Base-by-base conservation (phyloP, 768 basidiomycete genomes). In the Termitomyces heimii region DNA sequence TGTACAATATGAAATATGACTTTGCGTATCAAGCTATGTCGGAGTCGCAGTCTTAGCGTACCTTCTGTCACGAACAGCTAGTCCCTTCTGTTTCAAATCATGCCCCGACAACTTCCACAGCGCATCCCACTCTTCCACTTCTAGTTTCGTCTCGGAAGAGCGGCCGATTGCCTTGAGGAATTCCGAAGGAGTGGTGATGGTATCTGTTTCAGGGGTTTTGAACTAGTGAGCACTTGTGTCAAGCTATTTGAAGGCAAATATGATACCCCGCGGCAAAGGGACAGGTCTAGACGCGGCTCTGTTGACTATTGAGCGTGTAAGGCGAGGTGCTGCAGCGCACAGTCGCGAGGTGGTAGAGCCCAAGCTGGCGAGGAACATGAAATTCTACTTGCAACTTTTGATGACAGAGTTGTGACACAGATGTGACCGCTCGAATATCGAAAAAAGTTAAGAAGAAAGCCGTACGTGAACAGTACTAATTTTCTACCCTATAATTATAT, bases 81-180 rank as follows among this genome's bases (percentile, higher is more conserved):
- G 55, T 4, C 89, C 90, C 43, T 82, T 81, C 67, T 83, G 77
- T 70, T 81, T 85, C 71, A 94, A 66, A 26, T 80, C 77, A 42
- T 67, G 61, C 22, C 88, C 81, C 37, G 81, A 73, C 56, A 78
- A 72, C 49, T 74, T 77, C 88, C 89, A 93, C 40, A 94, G 76
- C 31, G 82, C 78, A 2, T 84, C 81, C 92, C 92, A 94, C n/a
- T 70, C 72, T 42, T 84, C 83, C 12, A 79, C 69, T 3, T 78
- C 72, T 31, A 91, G 60, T 69, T 92, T 92, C 1, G 78, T 83
- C 37, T 88, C 84, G 3, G 79, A 72, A 7, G 77, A 76, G 26
- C 92, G 79, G 22, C 92, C 91, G 60, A 94, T 90, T 28, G 85
- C 80, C 57, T 81, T 82, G 61, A 94, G 75, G 63, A 94, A 91